Evolutionary conservation across 2,329 filamentous ascomycete genomes (phyloP), one percentile per base, ranked within the genome.

Genomic region (Whalleya microplaca): DNA sequence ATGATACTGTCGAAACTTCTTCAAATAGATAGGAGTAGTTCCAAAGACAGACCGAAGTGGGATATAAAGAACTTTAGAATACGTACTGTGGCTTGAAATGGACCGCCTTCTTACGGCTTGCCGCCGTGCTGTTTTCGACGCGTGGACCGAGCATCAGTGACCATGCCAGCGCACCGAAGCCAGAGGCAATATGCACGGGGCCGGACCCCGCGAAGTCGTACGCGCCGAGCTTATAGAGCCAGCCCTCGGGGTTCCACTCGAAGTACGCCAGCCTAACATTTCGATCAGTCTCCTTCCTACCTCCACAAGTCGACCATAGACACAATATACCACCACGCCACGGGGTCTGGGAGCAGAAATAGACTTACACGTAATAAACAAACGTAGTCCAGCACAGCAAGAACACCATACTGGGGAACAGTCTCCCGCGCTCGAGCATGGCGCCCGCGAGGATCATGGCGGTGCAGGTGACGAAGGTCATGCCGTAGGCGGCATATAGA

Each of bases 211-310:
- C 84, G 52, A 84, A 87, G 66, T 87, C 84, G 58, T 84, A 77
- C 0, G 81, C 78, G 1, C 81, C 80, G 2, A 88, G 78, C 20
- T 86, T 82, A 70, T 76, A 86, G 0, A 88, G 73, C 85, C 86
- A 89, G 10, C 86, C 85, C 50, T 80, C 82, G n/a, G 79, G 66
- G 64, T 88, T 88, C 86, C 86, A 89, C 3, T 84, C 86, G 84
- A 85, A 88, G 72, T 81, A 85, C 0, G 85, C 85, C 37, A 88
- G 80, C 0, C 81, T 67, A 16, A 3, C 2, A 10, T n/a, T n/a
- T n/a, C n/a, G 23, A 27, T 27, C 23, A 27, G 23, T 27, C 23
- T 27, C 23, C 9, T 27, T 27, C 23, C 23, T 27, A 4, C 9
- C 23, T 9, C 9, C 23, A 4, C 23, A 4, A 4, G 4, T 27